Base-by-base conservation (phyloP, 2,329 filamentous ascomycete genomes). In the Phialocephala sp. region DNA sequence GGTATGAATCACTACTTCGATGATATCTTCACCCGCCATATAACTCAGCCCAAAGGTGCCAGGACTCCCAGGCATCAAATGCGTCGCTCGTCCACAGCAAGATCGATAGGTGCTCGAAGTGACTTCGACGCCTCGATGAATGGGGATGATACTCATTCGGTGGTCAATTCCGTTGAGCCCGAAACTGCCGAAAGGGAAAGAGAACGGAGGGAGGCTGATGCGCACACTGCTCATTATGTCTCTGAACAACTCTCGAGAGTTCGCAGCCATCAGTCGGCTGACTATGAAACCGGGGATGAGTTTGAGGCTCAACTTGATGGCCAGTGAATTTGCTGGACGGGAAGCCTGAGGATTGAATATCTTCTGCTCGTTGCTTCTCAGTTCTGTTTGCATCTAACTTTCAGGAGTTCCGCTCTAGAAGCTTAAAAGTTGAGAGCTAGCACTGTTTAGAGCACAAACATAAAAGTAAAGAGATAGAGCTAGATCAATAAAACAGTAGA, bases 1-100 rank as follows among this genome's bases (percentile, higher is more conserved):
- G 93, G 90, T 47, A 94, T 96, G 79, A 86, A 91, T 8, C 94
- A 97, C 77, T 98, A 98, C 83, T 98, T 98, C 76, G 94, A 98
- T 74, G 94, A 98, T 75, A 87, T 93, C 66, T 91, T 97, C 78
- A 84, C 85, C 61, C 86, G 89, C 43, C 80, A 85, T 68, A 73
- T 82, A 69, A 66, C 72, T 35, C 77, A 78, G 66, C 75, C 74
- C 61, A 76, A 77, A 73, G 68, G 74, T 4, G 47, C 52, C 62
- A 71, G 83, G 80, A 77, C 79, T 12, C 76, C 78, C 14, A 84
- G 81, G 70, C 84, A 84, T 22, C 81, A 82, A 20, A 82, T 94
- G 72, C 89, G 92, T 43, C 89, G 93, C 63, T 93, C 91, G 4
- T 94, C 93, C 4, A 94, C 92, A 0, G 88, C 87, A 52, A 88